Base-by-base conservation (phyloP, 2,329 filamentous ascomycete genomes). In the Juglanconis oblonga region DNA sequence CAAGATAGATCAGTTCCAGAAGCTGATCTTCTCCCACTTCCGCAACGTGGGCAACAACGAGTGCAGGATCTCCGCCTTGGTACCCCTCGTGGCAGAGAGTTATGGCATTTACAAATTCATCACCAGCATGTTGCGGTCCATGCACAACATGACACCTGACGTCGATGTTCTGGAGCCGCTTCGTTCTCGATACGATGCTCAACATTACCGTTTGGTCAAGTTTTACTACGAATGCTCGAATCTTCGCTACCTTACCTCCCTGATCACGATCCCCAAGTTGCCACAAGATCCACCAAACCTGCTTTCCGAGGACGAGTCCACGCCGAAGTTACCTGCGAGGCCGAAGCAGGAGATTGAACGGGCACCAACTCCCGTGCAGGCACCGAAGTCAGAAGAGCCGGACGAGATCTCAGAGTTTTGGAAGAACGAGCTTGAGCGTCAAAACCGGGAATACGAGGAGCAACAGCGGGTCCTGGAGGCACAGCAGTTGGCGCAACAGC, bases 141-240 rank as follows among this genome's bases (percentile, higher is more conserved):
- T 99, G 93, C 94, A 99, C 73, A 94, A 91, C 3, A 92, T 92
- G 51, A 95, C 95, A 11, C 94, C 95, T 58, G 95, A 99, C 69
- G 90, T 96, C 64, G 95, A 97, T 62, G 94, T 92, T 6, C 82
- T 99, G 51, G 89, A 93, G 65, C 95, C 94, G 1, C 84, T 99
- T 6, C 88, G 94, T 59, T 86, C 88, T 64, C 85, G 94, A 69
- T 99, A 98, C 73, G 90, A 97, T 73, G 92, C 95, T 13, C 95
- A 98, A 71, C 95, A 99, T 74, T 94, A 98, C 79, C 90, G 95
- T 17, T 84, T 99, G 14, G 90, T 97, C 71, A 95, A 96, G 71
- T 99, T 98, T 77, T 99, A 99, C 78, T 98, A 98, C 76, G 95
- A 99, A 77, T 99, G 95, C 76, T 97, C 95, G 10, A 99, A 98